A percentile compares a stretch with the other conserved stretches of the same genome.
phyloP scores from a whole-genome alignment of 1,139 yeast species.

The Candida sanyaensis region DNA sequence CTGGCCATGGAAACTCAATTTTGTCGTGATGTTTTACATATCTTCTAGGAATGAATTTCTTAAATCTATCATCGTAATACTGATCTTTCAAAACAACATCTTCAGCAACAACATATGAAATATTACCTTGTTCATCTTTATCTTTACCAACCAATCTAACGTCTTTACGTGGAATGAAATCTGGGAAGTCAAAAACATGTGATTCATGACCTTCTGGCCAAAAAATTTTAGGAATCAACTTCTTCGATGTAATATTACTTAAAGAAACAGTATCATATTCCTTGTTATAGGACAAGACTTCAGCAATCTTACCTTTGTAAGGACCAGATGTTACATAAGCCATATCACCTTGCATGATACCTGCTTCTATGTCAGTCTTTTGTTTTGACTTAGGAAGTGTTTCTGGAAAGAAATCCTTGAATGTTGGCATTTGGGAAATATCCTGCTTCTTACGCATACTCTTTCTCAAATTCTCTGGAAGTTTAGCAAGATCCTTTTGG shows the following conservation, averaged over 20 bases:
- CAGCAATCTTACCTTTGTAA: constrained; percentile 71
- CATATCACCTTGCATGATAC: constrained; percentile 43
- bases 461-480: constrained; percentile 33
- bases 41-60: constrained; percentile 75
- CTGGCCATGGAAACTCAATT: constrained; percentile 88
- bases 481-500: constrained; percentile 36
- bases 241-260: constrained; percentile 37
- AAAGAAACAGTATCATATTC: constrained; percentile 36
- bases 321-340: constrained; percentile 64
- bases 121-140: constrained; percentile 60
- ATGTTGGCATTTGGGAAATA: constrained; percentile 37
- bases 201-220: constrained; percentile 77
- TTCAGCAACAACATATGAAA: constrained; percentile 72
- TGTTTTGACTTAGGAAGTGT: constrained; percentile 27
- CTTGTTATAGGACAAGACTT: constrained; percentile 35
- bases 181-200: constrained; percentile 69
- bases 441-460: constrained; percentile 25
- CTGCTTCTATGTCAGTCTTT: constrained; percentile 31
- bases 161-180: constrained; percentile 47
- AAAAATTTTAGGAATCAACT: constrained; percentile 58
- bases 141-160: constrained; percentile 76
- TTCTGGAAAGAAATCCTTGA: constrained; percentile 26
- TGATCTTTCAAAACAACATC: constrained; percentile 63
- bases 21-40: constrained; percentile 68
- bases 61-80: constrained; percentile 75